Conservation (phyloP, 2,329 filamentous ascomycete genomes). For the Calonectria montana region DNA sequence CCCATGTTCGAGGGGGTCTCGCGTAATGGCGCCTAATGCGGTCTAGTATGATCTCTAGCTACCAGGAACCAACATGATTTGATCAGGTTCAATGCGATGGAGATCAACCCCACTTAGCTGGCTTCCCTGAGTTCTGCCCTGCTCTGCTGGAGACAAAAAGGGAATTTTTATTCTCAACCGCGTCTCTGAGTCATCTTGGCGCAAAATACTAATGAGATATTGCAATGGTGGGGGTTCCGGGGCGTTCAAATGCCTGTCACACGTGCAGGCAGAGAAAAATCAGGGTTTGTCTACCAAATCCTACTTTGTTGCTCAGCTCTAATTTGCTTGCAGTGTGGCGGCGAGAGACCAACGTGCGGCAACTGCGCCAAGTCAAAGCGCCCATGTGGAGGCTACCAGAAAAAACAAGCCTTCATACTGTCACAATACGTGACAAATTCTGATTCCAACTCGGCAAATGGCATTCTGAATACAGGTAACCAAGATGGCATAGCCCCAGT, state of each 20-base stretch:
- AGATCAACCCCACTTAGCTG: not conserved
- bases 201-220: too few species aligned
- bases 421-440: not conserved
- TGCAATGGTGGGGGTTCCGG: constrained; percentile 23
- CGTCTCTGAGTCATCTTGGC: not conserved
- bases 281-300: not conserved
- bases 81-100: not conserved
- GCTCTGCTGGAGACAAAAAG: not conserved
- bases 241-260: constrained; percentile 21
- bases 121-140: not conserved
- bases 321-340: constrained; percentile 5
- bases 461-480: not conserved
- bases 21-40: not conserved
- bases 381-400: constrained; percentile 17
- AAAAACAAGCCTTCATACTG: constrained; percentile 19
- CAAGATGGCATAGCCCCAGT: constrained; percentile 8
- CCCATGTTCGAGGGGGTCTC: not conserved
- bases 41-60: not conserved
- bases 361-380: constrained; percentile 18
- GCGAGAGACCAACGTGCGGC: constrained; percentile 14
- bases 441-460: not conserved
- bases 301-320: not conserved
- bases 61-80: not conserved
- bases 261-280: constrained; percentile 22
- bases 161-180: not conserved